These are phyloP conservation scores for Carex littledalei DNA, from an alignment of 176 grass and related monocot genomes.

Conservation along the genomic window DNA sequence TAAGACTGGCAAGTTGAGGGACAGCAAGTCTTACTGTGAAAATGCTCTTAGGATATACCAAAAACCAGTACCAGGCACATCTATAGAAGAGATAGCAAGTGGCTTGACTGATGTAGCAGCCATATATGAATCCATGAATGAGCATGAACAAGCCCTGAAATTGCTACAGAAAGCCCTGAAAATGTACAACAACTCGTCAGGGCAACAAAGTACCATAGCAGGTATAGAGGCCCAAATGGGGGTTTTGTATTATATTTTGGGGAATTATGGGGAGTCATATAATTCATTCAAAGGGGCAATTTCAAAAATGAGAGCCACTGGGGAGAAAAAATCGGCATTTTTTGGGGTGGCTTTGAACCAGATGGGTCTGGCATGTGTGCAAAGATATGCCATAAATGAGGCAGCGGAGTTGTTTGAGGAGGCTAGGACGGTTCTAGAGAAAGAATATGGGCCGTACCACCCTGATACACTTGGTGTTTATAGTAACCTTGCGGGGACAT, in stretches of 20 bases:
- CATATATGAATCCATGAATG: conserved; percentile 95
- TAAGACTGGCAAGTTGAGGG: conserved; percentile 81
- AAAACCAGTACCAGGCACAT: conserved; percentile 83
- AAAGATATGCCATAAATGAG: conserved; percentile 80
- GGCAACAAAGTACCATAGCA: conserved; percentile 85
- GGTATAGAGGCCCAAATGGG: conserved; percentile 98
- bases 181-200: conserved; percentile 68
- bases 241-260: conserved; percentile 79
- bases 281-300: conserved; percentile 73
- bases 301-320: conserved; percentile 79
- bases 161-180: conserved; percentile 93
- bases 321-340: conserved; percentile 86
- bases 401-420: conserved; percentile 82
- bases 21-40: conserved; percentile 93
- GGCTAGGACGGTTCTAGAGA: conserved; percentile 81
- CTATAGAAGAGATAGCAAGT: conserved; percentile 82
- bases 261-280: conserved; percentile 66
- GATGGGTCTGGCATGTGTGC: conserved; percentile 79
- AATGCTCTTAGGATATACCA: conserved; percentile 90
- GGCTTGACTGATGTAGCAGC: conserved; percentile 85
- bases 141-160: conserved; percentile 88
- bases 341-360: conserved; percentile 92
- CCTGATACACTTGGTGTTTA: conserved; percentile 87
- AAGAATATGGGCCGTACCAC: conserved; percentile 89
- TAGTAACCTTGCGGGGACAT: conserved; percentile 92